Conservation (phyloP, 257 asterid species). For the Datura wrightii region DNA sequence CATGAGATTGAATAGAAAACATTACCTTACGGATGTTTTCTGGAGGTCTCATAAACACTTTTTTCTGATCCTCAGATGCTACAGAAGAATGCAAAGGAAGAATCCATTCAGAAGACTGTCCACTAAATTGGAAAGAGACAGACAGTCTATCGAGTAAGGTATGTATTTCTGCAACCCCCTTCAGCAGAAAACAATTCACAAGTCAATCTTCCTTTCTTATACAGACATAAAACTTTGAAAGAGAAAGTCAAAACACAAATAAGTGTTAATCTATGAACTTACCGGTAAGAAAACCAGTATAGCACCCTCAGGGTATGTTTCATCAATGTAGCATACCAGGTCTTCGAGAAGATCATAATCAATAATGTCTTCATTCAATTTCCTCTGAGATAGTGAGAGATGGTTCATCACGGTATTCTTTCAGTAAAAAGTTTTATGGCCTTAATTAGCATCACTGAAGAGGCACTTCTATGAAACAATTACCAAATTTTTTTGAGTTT, state of each 20-base stretch:
- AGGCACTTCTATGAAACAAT: slow-evolving; percentile 29
- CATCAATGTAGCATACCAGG: slow-evolving; percentile 87
- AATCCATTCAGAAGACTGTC: slow-evolving; percentile 87
- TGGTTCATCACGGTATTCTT: slow-evolving; percentile 31
- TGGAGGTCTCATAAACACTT: slow-evolving; percentile 87
- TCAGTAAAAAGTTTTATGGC: not conserved
- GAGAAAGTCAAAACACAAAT: not conserved
- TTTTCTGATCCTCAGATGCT: slow-evolving; percentile 91
- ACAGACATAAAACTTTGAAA: not conserved
- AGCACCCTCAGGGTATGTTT: slow-evolving; percentile 79
- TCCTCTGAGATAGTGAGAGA: slow-evolving; percentile 59
- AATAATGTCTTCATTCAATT: slow-evolving; percentile 82
- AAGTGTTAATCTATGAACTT: slow-evolving; percentile 34
- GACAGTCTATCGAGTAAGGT: slow-evolving; percentile 74
- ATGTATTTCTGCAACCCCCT: slow-evolving; percentile 97
- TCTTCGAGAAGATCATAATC: slow-evolving; percentile 98
- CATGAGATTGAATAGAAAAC: slow-evolving; percentile 18
- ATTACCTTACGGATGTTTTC: slow-evolving; percentile 86
- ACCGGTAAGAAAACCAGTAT: slow-evolving; percentile 93
- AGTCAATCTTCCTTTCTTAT: not conserved
- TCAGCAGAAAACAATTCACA: slow-evolving; percentile 38
- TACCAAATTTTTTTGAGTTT: slow-evolving; percentile 87
- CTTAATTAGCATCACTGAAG: slow-evolving; percentile 13
- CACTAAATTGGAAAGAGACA: slow-evolving; percentile 80
- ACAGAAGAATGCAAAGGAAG: slow-evolving; percentile 95